Base-by-base conservation (phyloP, 2,329 filamentous ascomycete genomes). In the Hortaea werneckii region DNA sequence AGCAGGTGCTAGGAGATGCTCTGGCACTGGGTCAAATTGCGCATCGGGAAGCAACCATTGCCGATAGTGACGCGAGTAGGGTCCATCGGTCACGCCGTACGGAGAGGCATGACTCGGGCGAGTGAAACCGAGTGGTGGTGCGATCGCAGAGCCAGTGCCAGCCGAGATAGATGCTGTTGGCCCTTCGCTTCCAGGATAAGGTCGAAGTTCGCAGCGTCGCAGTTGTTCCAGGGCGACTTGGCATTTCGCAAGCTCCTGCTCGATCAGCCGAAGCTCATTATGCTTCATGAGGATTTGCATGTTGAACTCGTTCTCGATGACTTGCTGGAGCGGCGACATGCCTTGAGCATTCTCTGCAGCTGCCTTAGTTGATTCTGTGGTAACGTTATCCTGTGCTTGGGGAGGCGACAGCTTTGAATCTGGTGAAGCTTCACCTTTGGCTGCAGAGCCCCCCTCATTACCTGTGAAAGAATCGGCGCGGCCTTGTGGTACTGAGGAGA, bases 161-260 rank as follows among this genome's bases (percentile, higher is more conserved):
- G 74, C 75, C 65, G 80, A 84, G 57, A 94, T 78, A 53, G 83
- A 75, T 52, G 78, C 70, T 27, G 83, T 82, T 6, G 80, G 79
- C 37, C 79, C 77, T 51, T 78, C 75, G 52, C 79, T 78, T 52
- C 82, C 79, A 29, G 90, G 89, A 64, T 88, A 96, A 4, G 90
- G 90, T 56, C 95, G 90, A 55, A 96, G 74, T 62, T 92, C 83
- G 68, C 89, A 95, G 50, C 92, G 82, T 57, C 92, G 85, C 52
- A 98, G 73, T 69, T 96, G 92, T 68, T 98, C 92, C 56, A 96
- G 75, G 9, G 89, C 87, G 53, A 89, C 73, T 70, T 96, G 89
- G 62, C 89, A 95, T 70, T 95, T 96, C 54, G 87, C 90, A 53
- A 96, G 77, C 69, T 96, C 92, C 67, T 95, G 88, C 62, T 96